These are phyloP conservation scores for Penicillium sp. DNA, from an alignment of 2,329 filamentous ascomycete species.

Conservation along the genomic window DNA sequence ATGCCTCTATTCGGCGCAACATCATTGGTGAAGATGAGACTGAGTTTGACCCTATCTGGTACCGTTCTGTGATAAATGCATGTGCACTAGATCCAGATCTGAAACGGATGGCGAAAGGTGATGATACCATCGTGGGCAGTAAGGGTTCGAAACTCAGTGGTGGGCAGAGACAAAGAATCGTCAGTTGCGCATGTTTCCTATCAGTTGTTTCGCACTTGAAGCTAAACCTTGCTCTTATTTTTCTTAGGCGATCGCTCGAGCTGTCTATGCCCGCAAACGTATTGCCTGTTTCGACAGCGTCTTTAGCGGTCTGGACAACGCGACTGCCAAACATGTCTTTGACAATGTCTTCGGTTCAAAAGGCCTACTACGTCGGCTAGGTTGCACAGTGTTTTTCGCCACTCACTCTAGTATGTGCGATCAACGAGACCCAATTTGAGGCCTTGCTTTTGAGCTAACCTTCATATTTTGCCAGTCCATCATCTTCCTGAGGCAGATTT, in stretches of 20 bases:
- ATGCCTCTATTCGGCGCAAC: conserved; percentile 25
- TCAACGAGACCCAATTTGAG: no score
- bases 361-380: conserved; percentile 38
- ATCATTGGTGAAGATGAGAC: conserved; percentile 20
- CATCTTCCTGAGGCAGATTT: no score
- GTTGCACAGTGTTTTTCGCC: conserved; percentile 41
- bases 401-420: conserved; percentile 30
- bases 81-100: conserved; percentile 27
- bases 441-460: no score
- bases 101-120: conserved; percentile 20
- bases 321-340: conserved; percentile 36
- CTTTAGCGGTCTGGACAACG: conserved; percentile 37
- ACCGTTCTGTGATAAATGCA: conserved; percentile 9
- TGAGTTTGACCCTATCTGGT: conserved; percentile 13
- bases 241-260: conserved; percentile 23
- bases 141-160: conserved; percentile 42
- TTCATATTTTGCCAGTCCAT: no score
- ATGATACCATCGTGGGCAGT: conserved; percentile 38
- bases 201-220: background rate
- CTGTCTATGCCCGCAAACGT: conserved; percentile 27
- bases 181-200: background rate
- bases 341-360: conserved; percentile 34
- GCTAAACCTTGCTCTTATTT: no score
- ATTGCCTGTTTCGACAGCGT: conserved; percentile 39
- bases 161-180: conserved; percentile 42